Evolutionary conservation across 2,329 filamentous ascomycete species (phyloP), one percentile per base, ranked within the genome.

Genomic region (Rutstroemia sp.): DNA sequence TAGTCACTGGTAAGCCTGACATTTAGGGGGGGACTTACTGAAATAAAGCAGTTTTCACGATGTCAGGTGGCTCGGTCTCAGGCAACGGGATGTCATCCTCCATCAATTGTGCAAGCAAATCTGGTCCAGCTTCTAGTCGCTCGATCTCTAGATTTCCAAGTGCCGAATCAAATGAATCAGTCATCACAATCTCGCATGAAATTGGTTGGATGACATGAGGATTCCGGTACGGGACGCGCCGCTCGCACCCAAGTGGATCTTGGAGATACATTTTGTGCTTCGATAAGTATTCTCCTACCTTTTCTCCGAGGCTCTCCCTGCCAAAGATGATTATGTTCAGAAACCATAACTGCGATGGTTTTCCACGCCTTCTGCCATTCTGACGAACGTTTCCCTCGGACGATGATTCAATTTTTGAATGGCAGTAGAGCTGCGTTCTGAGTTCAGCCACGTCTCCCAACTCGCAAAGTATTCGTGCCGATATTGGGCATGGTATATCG

Each of bases 301-400:
- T 45, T 21, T 57, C 53, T 21, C 46, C 46, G 19, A 60, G 23
- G 18, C 3, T 9, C 37, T 12, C 14, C 19, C 12, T 23, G 14
- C 58, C 58, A 27, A 34, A 62, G 34, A 62, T 18, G 18, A 56
- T 60, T 38, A 59, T 55, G 27, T 56, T 49, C 16, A 61, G 47
- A 34, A 52, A 50, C 48, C 54, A 59, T 4, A 55, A 47, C 39
- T 46, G 45, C 19, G 18, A 14, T 50, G 37, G 47, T 19, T 52
- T 56, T 5, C 53, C 45, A 25, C 44, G 34, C 3, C 44, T 23
- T 37, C 42, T 52, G 27, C 27, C 45, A 45, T 49, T 41, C 14
- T 19, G 44, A 38, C 47, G 4, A 19, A 7, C 1, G 8, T 41
- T 19, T 10, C 37, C 23, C 41, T 25, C 21, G 3, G 14, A n/a